Evolutionary conservation across 2,329 filamentous ascomycete species (phyloP).

Genomic region (Neonectria coccinea): DNA sequence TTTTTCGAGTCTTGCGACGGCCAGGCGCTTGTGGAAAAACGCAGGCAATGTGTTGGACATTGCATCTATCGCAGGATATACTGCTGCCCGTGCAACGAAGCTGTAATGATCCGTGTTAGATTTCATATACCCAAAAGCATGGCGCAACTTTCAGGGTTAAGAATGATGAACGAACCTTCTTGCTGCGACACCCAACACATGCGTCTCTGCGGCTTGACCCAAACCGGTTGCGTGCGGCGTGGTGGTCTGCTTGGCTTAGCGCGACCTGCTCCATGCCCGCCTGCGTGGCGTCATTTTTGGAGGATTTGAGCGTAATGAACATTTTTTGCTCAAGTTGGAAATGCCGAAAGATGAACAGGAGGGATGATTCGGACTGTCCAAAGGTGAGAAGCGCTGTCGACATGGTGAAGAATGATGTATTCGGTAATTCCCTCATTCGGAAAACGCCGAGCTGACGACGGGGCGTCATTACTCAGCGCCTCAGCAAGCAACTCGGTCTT

Average conservation of each 20-base stretch:
- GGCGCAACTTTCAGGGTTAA: background rate
- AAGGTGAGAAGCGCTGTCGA: background rate
- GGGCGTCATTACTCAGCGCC: conserved; percentile 14
- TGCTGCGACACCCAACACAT: conserved; percentile 23
- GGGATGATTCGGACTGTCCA: background rate
- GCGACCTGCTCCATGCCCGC: conserved; percentile 26
- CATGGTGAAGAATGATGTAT: background rate
- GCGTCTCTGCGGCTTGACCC: conserved; percentile 26
- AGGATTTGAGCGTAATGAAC: conserved; percentile 29
- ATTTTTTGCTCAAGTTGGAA: conserved; percentile 24
- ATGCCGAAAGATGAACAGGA: conserved; percentile 5
- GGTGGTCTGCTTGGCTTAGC: conserved; percentile 12
- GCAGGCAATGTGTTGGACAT: conserved; percentile 14
- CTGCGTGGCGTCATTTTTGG: conserved; percentile 13
- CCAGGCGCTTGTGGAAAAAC: conserved; percentile 1
- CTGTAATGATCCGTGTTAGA: conserved; percentile 3
- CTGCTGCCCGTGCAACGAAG: conserved; percentile 26
- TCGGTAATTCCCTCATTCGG: conserved; percentile 13
- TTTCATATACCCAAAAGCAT: too few species aligned
- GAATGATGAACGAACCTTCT: conserved; percentile 25
- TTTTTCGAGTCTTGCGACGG: background rate
- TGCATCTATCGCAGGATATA: conserved; percentile 27
- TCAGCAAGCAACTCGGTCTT: too few species aligned
- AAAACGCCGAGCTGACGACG: background rate
- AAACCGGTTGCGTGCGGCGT: conserved; percentile 14